phyloP scores from a whole-genome alignment of 768 basidiomycete species.

The Collybiopsis confluens region DNA sequence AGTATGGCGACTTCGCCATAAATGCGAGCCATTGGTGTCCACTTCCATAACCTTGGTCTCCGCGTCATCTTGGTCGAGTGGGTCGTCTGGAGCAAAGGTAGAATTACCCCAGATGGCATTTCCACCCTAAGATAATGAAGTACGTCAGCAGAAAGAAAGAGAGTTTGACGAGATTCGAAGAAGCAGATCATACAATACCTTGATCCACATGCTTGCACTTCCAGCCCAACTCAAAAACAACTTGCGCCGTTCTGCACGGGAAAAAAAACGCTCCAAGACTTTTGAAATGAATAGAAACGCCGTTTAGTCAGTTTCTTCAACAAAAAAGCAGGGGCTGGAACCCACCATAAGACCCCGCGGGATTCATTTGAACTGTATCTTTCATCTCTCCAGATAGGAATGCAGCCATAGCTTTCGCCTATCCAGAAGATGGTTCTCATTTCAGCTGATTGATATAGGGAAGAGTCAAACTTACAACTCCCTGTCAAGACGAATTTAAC shows the following conservation, averaged over 20 bases:
- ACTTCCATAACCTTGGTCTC: not conserved
- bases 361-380: conserved; percentile 84
- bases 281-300: not conserved
- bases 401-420: conserved; percentile 91
- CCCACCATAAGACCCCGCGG: conserved; percentile 72
- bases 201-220: conserved; percentile 91
- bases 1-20: conserved; percentile 40
- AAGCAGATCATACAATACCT: conserved; percentile 38
- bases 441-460: not conserved
- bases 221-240: conserved; percentile 96
- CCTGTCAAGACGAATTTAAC: conserved; percentile 34
- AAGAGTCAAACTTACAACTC: conserved; percentile 51
- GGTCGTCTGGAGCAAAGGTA: conserved; percentile 77
- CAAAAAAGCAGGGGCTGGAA: not conserved
- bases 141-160: no score
- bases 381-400: conserved; percentile 80
- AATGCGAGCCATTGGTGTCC: not conserved
- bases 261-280: conserved; percentile 90
- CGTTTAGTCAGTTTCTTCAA: not conserved
- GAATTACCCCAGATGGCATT: conserved; percentile 79
- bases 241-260: conserved; percentile 79
- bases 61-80: not conserved
- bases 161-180: no score
- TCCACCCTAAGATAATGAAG: conserved; percentile 79
- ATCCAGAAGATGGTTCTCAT: not conserved